Evolutionary conservation across 2,329 filamentous ascomycete genomes (phyloP).

Genomic region (Curvularia sp.): DNA sequence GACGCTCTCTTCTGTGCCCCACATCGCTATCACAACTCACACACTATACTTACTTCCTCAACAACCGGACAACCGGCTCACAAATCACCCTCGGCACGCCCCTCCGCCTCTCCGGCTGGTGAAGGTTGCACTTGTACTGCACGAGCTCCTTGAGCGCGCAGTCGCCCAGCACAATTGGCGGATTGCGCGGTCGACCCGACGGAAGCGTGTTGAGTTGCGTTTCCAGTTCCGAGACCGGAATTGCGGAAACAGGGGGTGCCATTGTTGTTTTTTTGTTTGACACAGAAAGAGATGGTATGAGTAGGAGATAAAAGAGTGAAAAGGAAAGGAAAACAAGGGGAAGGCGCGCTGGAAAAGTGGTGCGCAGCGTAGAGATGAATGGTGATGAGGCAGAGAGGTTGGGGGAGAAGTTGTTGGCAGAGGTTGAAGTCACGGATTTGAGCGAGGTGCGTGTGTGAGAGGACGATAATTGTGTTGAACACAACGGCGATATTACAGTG

Average conservation of each 20-base stretch:
- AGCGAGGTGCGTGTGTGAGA: slow-evolving; percentile 35
- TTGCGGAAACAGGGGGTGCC: slow-evolving; percentile 63
- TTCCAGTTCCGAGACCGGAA: slow-evolving; percentile 60
- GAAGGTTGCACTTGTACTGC: slow-evolving; percentile 68
- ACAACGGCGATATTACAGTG: neutral
- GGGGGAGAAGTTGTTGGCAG: slow-evolving; percentile 60
- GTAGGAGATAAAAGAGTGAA: neutral
- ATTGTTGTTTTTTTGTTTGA: slow-evolving; percentile 46
- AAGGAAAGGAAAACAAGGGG: neutral
- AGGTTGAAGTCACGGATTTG: slow-evolving; percentile 44
- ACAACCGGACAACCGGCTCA: slow-evolving; percentile 64
- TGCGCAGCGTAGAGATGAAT: slow-evolving; percentile 19
- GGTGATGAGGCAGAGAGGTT: slow-evolving; percentile 53
- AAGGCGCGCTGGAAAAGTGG: neutral
- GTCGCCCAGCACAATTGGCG: slow-evolving; percentile 59
- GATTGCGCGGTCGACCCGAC: slow-evolving; percentile 61
- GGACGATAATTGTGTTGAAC: neutral
- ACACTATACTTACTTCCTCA: slow-evolving; percentile 60
- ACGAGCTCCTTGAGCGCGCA: slow-evolving; percentile 66
- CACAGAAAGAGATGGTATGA: neutral
- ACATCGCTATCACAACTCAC: slow-evolving; percentile 6
- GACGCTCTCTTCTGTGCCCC: slow-evolving; percentile 10
- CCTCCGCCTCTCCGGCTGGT: slow-evolving; percentile 45
- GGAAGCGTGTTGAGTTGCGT: slow-evolving; percentile 60
- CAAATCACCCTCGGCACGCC: slow-evolving; percentile 58